Conservation (phyloP, 352 stramenopile species). For the Pythium coloratum region DNA sequence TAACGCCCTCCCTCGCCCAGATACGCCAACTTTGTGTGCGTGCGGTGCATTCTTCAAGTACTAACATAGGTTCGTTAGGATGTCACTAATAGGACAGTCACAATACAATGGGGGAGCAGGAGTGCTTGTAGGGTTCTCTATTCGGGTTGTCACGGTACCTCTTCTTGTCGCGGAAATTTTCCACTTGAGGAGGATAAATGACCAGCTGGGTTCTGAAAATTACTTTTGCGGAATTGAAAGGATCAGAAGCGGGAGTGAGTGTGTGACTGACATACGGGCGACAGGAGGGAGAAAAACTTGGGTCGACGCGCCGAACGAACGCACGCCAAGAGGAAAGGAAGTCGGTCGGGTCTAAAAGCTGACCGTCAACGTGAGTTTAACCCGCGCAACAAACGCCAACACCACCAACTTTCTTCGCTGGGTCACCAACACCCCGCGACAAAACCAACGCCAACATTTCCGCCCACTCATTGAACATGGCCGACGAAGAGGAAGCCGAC, state of each 20-base stretch:
- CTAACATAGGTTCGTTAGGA: neutral
- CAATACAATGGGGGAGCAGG: neutral
- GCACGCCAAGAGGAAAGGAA: constrained; percentile 1
- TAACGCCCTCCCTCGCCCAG: too few species aligned
- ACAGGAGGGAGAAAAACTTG: constrained; percentile 15
- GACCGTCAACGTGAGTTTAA: neutral
- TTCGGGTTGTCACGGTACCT: neutral
- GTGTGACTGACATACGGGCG: constrained; percentile 13
- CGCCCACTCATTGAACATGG: constrained; percentile 34
- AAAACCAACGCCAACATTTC: constrained; percentile 4
- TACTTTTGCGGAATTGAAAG: constrained; percentile 41
- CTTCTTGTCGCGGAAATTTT: constrained; percentile 7
- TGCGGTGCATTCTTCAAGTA: neutral
- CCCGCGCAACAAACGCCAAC: constrained; percentile 21
- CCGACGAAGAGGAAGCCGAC: constrained; percentile 80
- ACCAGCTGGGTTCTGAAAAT: constrained; percentile 13
- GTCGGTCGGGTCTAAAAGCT: neutral
- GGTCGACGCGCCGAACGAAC: neutral
- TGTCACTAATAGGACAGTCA: neutral
- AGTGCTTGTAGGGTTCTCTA: neutral
- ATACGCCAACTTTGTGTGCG: too few species aligned
- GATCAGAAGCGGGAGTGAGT: constrained; percentile 34
- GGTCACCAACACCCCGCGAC: neutral
- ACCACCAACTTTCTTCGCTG: constrained; percentile 12
- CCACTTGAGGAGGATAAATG: constrained; percentile 9